Evolutionary conservation across 148 eudicot species (phyloP).

Genomic region (Fagopyrum homotropicum): DNA sequence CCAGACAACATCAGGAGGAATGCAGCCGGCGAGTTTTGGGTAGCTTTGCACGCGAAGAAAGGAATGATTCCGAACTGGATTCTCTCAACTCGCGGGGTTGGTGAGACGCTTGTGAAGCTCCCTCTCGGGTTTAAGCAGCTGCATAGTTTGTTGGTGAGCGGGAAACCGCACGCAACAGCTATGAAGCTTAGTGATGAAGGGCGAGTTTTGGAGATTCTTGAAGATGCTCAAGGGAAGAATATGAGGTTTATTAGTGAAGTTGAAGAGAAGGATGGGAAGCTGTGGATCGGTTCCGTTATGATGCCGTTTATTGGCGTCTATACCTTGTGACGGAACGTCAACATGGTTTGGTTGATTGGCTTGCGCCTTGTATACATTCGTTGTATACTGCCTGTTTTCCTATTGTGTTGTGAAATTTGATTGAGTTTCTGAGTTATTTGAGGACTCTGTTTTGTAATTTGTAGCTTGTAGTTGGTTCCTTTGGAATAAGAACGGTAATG

Average conservation of each 20-base stretch:
- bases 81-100: constrained; percentile 44
- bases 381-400: background rate
- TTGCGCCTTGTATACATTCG: background rate
- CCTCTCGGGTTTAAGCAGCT: constrained; percentile 46
- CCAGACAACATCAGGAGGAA: constrained; percentile 59
- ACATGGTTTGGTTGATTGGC: background rate
- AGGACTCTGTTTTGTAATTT: too few species aligned
- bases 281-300: constrained; percentile 71
- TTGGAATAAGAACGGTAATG: background rate
- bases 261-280: constrained; percentile 64
- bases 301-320: constrained; percentile 57
- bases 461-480: background rate
- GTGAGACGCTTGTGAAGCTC: constrained; percentile 34
- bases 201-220: constrained; percentile 39
- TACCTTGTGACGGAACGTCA: constrained; percentile 17
- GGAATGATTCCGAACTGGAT: constrained; percentile 38
- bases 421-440: too few species aligned
- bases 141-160: constrained; percentile 51
- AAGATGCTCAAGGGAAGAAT: constrained; percentile 54
- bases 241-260: constrained; percentile 62
- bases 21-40: constrained; percentile 64
- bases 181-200: constrained; percentile 48
- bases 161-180: constrained; percentile 49
- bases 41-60: constrained; percentile 59
- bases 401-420: background rate